Evolutionary conservation across 192 early-diverging fungal species (phyloP).

Genomic region (Coemansia sp.): DNA sequence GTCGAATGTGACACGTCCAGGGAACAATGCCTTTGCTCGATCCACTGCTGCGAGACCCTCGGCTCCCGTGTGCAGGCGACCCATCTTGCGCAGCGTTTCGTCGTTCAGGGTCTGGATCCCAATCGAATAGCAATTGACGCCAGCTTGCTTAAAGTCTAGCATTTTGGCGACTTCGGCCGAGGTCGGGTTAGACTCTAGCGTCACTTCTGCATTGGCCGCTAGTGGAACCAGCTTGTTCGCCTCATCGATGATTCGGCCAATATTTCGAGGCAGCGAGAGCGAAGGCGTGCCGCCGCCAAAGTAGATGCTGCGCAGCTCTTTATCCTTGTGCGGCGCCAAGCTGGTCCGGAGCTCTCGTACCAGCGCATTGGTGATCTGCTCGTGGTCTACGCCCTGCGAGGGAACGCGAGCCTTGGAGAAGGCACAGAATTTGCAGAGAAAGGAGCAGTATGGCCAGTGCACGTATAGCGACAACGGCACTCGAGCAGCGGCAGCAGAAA

Average conservation of each 20-base stretch:
- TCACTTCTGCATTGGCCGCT: constrained; percentile 44
- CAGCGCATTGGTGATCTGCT: constrained; percentile 25
- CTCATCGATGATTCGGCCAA: constrained; percentile 30
- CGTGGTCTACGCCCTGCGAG: constrained; percentile 19
- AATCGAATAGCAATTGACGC: constrained; percentile 58
- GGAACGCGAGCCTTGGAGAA: constrained; percentile 54
- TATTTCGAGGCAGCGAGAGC: constrained; percentile 39
- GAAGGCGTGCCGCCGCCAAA: constrained; percentile 66
- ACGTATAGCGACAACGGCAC: constrained; percentile 56
- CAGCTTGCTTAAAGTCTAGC: constrained; percentile 37
- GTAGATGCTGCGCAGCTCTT: constrained; percentile 42
- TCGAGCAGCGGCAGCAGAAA: neutral
- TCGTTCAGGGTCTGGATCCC: constrained; percentile 60
- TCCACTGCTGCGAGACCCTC: constrained; percentile 47
- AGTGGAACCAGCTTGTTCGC: constrained; percentile 28
- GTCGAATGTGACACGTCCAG: constrained; percentile 47
- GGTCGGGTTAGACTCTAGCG: constrained; percentile 56
- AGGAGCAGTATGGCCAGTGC: constrained; percentile 64
- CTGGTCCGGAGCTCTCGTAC: constrained; percentile 25
- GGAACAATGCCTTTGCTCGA: constrained; percentile 34
- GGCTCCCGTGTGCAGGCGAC: constrained; percentile 53
- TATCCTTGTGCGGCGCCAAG: constrained; percentile 22
- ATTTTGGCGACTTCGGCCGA: constrained; percentile 46
- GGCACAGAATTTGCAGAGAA: constrained; percentile 59
- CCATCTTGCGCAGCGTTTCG: constrained; percentile 31